Percentiles rank a stretch among this genome's conserved stretches.
Conservation (phyloP, 768 basidiomycete species). For the Russula emetica region DNA sequence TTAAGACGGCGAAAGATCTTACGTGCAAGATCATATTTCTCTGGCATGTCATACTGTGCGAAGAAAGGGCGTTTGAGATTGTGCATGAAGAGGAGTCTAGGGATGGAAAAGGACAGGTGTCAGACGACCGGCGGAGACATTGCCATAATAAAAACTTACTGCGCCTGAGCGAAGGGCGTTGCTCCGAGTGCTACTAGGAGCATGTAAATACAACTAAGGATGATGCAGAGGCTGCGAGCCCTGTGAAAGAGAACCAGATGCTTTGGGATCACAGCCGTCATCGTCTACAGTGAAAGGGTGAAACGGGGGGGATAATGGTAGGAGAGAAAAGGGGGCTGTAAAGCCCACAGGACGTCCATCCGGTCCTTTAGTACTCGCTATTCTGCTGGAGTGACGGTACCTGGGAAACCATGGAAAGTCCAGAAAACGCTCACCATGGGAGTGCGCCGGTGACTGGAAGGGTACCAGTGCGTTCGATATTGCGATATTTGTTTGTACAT, state of each 20-base stretch:
- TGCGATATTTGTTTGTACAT: constrained; percentile 7
- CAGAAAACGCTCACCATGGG: neutral
- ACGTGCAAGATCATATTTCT: constrained; percentile 81
- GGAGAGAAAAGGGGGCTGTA: neutral
- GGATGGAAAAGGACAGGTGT: constrained; percentile 22
- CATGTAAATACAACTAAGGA: constrained; percentile 51
- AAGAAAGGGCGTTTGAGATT: constrained; percentile 57
- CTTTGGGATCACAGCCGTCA: constrained; percentile 15
- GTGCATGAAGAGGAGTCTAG: constrained; percentile 61
- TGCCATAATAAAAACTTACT: constrained; percentile 45
- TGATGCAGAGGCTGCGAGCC: constrained; percentile 34
- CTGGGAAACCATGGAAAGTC: constrained; percentile 7
- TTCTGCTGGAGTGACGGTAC: neutral
- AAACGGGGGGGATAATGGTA: neutral
- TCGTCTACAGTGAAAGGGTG: neutral
- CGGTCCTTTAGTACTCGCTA: constrained; percentile 4
- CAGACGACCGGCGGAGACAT: constrained; percentile 29
- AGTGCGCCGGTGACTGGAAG: neutral
- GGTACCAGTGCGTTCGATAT: neutral
- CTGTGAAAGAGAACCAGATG: constrained; percentile 27
- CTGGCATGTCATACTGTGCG: constrained; percentile 63
- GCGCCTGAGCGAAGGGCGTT: constrained; percentile 62
- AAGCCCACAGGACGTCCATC: neutral
- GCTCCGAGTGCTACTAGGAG: constrained; percentile 46
- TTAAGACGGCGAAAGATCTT: constrained; percentile 29